Base-by-base conservation (phyloP, 148 eudicot species). In the Chenopodium suecicum region DNA sequence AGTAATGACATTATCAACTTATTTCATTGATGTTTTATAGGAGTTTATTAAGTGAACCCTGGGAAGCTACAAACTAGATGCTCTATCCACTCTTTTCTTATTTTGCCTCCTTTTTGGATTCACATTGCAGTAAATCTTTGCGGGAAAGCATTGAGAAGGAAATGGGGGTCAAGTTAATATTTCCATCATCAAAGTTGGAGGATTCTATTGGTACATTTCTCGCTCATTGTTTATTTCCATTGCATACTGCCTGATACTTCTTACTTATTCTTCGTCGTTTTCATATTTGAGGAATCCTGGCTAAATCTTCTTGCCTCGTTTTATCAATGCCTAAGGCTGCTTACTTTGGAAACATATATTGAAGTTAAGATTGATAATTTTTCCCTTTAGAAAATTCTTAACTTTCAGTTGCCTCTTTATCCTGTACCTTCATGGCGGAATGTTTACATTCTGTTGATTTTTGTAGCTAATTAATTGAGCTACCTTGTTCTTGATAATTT, bases 121-220 rank as follows among this genome's bases (percentile, higher is more conserved):
- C 70, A 66, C 67, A 52, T 65, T 54, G 66, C 82, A 93, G 98
- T 84, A 90, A 89, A 79, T 84, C 88, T 68, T 83, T 86, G 73
- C 97, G 84, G 82, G 83, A 81, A 80, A 78, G 79, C 77, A 85
- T 95, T 81, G 97, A 95, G 80, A 89, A 90, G 76, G 92, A 89
- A 63, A 80, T 84, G 81, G 97, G 93, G 72, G 98, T 90, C 83
- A 89, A 86, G 83, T 76, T 95, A 52, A 83, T 85, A 75, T 89
- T 93, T 88, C 94, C 94, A 44, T 76, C 90, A 72, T 85, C 90
- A 20, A 93, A 77, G 79, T 81, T 75, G 20, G 93, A 86, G 47
- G 94, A 95, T 81, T 80, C 83, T 47, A 82, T 95, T 41, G 77
- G 98, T 95, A 88, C 74, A 87, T 83, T 73, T 7, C 77, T 82